Conservation (phyloP, 139 green algal species). For the Chlamydomonas incerta region DNA sequence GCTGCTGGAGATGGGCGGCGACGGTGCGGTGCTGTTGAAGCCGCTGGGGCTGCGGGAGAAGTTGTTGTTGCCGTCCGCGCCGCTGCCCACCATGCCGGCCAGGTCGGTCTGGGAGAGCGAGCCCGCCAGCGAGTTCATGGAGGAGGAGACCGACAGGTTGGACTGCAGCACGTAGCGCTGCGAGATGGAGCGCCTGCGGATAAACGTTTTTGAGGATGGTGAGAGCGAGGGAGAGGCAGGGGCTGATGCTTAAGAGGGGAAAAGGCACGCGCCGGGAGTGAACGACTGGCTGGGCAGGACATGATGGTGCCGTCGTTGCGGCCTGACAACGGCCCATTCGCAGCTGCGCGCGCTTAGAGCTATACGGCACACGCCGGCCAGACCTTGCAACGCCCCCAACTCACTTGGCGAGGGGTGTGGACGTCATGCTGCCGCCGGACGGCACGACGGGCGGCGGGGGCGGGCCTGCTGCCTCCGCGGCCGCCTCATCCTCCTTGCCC, state of each 20-base stretch:
- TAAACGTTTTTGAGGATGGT: no score
- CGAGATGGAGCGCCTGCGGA: constrained; percentile 22
- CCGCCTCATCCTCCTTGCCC: constrained; percentile 56
- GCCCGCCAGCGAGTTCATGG: constrained; percentile 7
- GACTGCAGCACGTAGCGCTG: constrained; percentile 53
- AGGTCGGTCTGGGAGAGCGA: constrained; percentile 18
- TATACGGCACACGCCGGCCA: no score
- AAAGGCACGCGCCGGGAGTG: no score
- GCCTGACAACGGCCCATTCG: no score
- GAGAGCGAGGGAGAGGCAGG: no score
- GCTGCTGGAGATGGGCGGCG: not conserved
- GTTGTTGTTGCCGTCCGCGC: not conserved
- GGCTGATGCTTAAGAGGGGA: no score
- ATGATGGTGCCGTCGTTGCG: no score
- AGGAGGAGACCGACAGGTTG: constrained; percentile 48
- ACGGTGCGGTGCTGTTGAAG: not conserved
- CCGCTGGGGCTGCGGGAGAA: not conserved
- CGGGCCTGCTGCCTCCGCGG: constrained; percentile 25
- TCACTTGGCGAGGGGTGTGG: not conserved
- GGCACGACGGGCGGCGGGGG: constrained; percentile 38
- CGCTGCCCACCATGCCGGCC: not conserved
- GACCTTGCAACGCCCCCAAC: not conserved
- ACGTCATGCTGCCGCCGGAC: not conserved
- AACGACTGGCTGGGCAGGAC: no score
- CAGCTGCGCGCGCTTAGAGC: no score